A percentile compares a stretch with the other conserved stretches of the same genome.
Evolutionary conservation across 495 filamentous ascomycete genomes (phyloP).

Genomic region (Hypoxylon subgilvum): DNA sequence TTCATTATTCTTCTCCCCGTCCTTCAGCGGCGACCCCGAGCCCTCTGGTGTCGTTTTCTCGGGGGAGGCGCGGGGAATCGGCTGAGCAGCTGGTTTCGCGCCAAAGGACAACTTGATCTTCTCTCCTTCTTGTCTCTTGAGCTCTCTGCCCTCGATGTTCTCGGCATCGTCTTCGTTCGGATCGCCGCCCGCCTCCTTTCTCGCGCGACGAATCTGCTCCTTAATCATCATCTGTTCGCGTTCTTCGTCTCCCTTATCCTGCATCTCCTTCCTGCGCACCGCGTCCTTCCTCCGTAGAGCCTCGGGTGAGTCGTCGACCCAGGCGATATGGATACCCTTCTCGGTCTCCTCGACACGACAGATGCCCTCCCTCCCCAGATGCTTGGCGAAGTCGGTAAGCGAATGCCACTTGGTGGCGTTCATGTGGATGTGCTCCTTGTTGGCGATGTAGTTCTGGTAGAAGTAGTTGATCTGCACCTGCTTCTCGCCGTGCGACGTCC

Average conservation of each 20-base stretch:
- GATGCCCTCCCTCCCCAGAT: constrained; percentile 81
- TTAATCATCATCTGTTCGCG: constrained; percentile 78
- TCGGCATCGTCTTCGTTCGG: constrained; percentile 50
- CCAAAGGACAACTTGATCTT: constrained; percentile 83
- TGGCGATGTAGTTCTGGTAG: constrained; percentile 84
- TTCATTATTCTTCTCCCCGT: constrained; percentile 19
- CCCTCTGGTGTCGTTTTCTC: constrained; percentile 31
- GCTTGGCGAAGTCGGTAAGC: constrained; percentile 86
- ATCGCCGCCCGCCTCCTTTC: constrained; percentile 56
- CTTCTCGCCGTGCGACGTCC: constrained; percentile 86
- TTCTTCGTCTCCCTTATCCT: constrained; percentile 89
- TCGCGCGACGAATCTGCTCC: constrained; percentile 80
- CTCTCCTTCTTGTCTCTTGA: constrained; percentile 77
- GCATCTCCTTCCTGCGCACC: constrained; percentile 78
- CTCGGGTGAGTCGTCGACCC: constrained; percentile 89
- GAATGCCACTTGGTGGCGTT: constrained; percentile 87
- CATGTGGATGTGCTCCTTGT: constrained; percentile 89
- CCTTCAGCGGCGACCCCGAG: constrained; percentile 12
- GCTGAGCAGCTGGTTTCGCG: constrained; percentile 46
- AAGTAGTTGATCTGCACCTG: constrained; percentile 84
- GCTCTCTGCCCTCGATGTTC: constrained; percentile 53
- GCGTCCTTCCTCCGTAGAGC: constrained; percentile 80
- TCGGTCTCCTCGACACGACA: constrained; percentile 88
- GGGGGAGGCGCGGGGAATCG: constrained; percentile 43
- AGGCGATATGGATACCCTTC: constrained; percentile 83